Conservation (phyloP, 768 basidiomycete genomes). For the Cubamyces lactineus region DNA sequence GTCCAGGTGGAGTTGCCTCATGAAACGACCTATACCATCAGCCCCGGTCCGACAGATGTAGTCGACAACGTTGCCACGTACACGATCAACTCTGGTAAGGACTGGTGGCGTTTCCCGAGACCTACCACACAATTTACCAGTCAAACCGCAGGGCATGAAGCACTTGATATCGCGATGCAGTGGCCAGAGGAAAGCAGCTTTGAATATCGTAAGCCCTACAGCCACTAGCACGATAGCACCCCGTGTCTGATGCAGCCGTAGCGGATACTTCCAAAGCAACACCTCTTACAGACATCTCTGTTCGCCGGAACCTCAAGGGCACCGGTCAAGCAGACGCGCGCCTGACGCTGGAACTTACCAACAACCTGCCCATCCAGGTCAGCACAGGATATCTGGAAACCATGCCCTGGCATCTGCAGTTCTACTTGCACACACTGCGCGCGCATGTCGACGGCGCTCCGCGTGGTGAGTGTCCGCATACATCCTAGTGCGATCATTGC, state of each 20-base stretch:
- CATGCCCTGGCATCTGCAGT: constrained; percentile 91
- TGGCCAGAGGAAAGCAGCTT: constrained; percentile 58
- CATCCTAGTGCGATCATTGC: not conserved
- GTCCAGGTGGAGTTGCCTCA: constrained; percentile 54
- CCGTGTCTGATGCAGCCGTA: not conserved
- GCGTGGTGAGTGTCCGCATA: constrained; percentile 44
- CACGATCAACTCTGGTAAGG: constrained; percentile 51
- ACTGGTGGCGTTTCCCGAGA: not conserved
- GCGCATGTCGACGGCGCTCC: constrained; percentile 49
- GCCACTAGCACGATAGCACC: not conserved
- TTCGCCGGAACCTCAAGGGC: constrained; percentile 73
- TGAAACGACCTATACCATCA: constrained; percentile 46
- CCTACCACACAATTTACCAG: constrained; percentile 7
- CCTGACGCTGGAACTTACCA: constrained; percentile 68
- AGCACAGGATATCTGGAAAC: constrained; percentile 81
- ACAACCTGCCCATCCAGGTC: constrained; percentile 50
- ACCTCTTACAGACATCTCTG: constrained; percentile 55
- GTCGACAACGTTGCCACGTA: constrained; percentile 48
- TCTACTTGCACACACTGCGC: constrained; percentile 80
- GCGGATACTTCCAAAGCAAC: constrained; percentile 35
- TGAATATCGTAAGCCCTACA: constrained; percentile 54
- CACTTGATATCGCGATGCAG: constrained; percentile 58
- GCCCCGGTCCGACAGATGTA: constrained; percentile 52
- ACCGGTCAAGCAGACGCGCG: constrained; percentile 76
- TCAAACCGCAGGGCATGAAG: constrained; percentile 40